Conservation (phyloP, 371 early-diverging fungal genomes). For the Actinomucor elegans region DNA sequence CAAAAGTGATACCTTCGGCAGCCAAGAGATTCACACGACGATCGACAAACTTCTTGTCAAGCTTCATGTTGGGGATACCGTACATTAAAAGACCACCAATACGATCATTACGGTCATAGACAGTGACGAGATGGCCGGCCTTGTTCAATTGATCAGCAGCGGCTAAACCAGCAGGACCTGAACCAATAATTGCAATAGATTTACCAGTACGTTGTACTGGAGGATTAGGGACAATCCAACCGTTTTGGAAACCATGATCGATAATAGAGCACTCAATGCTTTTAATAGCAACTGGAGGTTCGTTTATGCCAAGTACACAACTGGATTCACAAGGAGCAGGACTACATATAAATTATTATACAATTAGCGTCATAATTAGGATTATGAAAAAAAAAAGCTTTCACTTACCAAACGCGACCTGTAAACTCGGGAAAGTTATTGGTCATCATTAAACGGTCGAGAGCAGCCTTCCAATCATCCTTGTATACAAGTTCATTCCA, state of each 20-base stretch:
- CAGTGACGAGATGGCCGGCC: slow-evolving; percentile 91
- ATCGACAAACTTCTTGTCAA: slow-evolving; percentile 92
- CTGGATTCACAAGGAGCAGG: slow-evolving; percentile 93
- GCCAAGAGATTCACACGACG: slow-evolving; percentile 91
- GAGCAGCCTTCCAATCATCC: slow-evolving; percentile 92
- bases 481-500: slow-evolving; percentile 97
- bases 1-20: slow-evolving; percentile 89
- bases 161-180: slow-evolving; percentile 95
- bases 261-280: slow-evolving; percentile 96
- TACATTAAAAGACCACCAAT: slow-evolving; percentile 96
- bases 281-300: slow-evolving; percentile 93
- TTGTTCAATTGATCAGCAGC: slow-evolving; percentile 97
- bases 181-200: slow-evolving; percentile 87
- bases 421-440: slow-evolving; percentile 98
- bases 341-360: slow-evolving; percentile 38
- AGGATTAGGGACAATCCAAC: slow-evolving; percentile 92
- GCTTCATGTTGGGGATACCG: slow-evolving; percentile 99
- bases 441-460: slow-evolving; percentile 90
- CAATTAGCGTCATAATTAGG: too few species aligned
- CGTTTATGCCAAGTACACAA: slow-evolving; percentile 91
- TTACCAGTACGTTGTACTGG: slow-evolving; percentile 86
- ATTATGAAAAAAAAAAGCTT: background rate
- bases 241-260: slow-evolving; percentile 91
- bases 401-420: slow-evolving; percentile 39
- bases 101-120: slow-evolving; percentile 95